phyloP scores from a whole-genome alignment of 225 moss, liverwort and hornwort species.

The Pseudoscleropodium purum region DNA sequence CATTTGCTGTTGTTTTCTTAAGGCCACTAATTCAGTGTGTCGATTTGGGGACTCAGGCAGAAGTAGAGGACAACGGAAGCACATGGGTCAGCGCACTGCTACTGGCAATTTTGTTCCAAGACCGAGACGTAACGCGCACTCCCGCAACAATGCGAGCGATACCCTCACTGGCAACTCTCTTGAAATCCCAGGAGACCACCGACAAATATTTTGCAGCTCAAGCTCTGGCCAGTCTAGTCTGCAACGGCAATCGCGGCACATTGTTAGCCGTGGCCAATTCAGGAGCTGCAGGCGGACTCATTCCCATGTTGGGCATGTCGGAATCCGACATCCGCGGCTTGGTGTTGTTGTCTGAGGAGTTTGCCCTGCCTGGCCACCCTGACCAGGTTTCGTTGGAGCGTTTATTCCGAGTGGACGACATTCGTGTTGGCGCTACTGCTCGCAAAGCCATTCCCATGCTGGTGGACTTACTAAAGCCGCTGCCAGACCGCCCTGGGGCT shows the following conservation, averaged over 20 bases:
- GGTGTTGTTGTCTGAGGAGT: constrained; percentile 78
- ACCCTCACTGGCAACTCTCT: constrained; percentile 81
- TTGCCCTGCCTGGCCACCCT: constrained; percentile 68
- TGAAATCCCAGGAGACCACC: constrained; percentile 90
- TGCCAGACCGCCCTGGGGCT: constrained; percentile 91
- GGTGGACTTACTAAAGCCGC: constrained; percentile 88
- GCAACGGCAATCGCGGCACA: constrained; percentile 96
- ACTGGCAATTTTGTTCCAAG: constrained; percentile 88
- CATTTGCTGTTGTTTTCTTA: background rate
- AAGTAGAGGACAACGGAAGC: constrained; percentile 96
- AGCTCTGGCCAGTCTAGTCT: constrained; percentile 92
- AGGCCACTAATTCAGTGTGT: background rate
- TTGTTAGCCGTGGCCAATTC: constrained; percentile 96
- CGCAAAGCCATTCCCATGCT: constrained; percentile 95
- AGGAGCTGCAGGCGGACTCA: constrained; percentile 91
- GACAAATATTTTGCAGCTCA: constrained; percentile 95
- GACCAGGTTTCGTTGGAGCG: constrained; percentile 95
- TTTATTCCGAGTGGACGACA: constrained; percentile 93
- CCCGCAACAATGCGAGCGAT: constrained; percentile 97
- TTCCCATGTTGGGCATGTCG: constrained; percentile 78
- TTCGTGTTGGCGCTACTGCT: constrained; percentile 88
- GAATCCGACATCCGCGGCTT: constrained; percentile 81
- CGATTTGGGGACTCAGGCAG: constrained; percentile 46
- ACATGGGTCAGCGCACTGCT: constrained; percentile 97
- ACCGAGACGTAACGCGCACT: constrained; percentile 94